A percentile compares a stretch with the other conserved stretches of the same genome.
Evolutionary conservation across 148 eudicot species (phyloP).

Genomic region (Pouteria glomerata): DNA sequence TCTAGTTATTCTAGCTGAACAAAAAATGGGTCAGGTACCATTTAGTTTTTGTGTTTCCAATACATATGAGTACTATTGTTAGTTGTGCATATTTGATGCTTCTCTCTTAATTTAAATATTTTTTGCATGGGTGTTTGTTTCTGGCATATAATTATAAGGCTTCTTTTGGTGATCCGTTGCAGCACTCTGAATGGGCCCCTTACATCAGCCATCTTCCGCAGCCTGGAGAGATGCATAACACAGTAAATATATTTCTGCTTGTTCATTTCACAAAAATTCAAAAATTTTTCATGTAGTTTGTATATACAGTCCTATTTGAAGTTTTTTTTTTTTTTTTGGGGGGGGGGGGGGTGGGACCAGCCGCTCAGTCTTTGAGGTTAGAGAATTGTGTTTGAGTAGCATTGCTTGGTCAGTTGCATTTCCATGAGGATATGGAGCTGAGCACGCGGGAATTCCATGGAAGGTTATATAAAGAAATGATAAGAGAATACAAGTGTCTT

Average conservation of each 20-base stretch:
- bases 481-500: background rate
- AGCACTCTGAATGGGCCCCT: slow-evolving; percentile 83
- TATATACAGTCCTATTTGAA: background rate
- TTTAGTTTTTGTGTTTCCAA: background rate
- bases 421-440: background rate
- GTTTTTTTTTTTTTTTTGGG: background rate
- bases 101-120: background rate
- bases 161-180: slow-evolving; percentile 8
- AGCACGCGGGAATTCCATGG: background rate
- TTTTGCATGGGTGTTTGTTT: background rate
- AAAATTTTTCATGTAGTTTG: background rate
- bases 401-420: background rate
- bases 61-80: background rate
- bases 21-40: slow-evolving; percentile 54
- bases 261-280: background rate
- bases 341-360: background rate
- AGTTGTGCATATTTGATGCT: background rate
- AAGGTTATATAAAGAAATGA: background rate
- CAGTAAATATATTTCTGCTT: slow-evolving; percentile 30
- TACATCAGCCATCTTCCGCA: slow-evolving; percentile 62
- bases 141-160: background rate
- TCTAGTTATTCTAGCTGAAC: slow-evolving; percentile 56
- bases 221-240: slow-evolving; percentile 58
- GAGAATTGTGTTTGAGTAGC: background rate
- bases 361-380: background rate